phyloP scores from a whole-genome alignment of 2,329 filamentous ascomycete genomes.

The Ophiostoma ulmi region DNA sequence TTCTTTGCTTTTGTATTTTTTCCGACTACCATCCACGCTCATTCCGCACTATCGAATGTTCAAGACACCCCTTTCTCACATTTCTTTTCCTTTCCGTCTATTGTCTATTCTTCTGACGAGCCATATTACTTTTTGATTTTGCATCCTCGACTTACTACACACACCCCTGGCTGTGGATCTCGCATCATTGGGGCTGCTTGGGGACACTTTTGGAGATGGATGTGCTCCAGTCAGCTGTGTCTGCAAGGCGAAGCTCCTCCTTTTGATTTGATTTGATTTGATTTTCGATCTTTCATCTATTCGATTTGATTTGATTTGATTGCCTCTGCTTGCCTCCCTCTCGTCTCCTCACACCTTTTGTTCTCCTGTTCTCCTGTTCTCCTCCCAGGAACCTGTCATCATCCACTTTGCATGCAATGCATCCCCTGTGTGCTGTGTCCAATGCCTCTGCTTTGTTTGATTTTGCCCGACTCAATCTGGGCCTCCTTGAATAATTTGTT shows the following conservation, averaged over 20 bases:
- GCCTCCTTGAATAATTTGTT: too few species aligned
- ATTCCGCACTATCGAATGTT: constrained; percentile 2
- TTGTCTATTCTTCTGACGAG: background rate
- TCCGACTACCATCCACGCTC: background rate
- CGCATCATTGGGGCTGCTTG: background rate
- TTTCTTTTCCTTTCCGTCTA: background rate
- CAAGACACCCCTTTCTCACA: background rate
- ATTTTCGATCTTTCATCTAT: background rate
- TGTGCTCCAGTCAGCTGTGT: constrained; percentile 1
- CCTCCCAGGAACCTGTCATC: too few species aligned
- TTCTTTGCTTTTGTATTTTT: background rate
- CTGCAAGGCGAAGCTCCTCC: background rate
- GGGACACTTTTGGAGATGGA: background rate
- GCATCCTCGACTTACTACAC: background rate
- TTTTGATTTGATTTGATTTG: background rate
- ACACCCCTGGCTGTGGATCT: background rate
- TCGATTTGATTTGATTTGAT: background rate
- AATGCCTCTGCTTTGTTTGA: too few species aligned
- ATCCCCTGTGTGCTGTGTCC: too few species aligned
- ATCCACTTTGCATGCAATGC: too few species aligned
- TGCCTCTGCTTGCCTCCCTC: constrained; percentile 5
- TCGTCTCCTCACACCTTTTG: background rate
- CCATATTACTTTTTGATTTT: background rate
- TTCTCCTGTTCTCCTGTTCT: background rate
- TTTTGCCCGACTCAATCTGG: background rate